Evolutionary conservation across 2,329 filamentous ascomycete species (phyloP).

Genomic region (Curvularia lunata): DNA sequence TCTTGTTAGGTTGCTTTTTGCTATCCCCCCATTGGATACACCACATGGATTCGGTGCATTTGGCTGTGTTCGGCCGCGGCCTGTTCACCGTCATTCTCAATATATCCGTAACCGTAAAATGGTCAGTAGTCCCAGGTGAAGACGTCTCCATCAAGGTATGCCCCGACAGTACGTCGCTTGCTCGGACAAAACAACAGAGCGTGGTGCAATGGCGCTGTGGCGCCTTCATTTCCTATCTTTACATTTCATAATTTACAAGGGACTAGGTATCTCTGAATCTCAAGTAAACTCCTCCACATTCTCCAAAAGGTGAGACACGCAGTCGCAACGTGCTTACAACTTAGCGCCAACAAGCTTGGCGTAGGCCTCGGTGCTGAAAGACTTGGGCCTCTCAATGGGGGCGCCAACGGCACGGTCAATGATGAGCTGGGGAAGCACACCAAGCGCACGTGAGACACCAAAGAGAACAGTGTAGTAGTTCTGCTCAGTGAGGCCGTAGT

Average conservation of each 20-base stretch:
- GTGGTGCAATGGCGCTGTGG: constrained; percentile 41
- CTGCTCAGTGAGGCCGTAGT: constrained; percentile 98
- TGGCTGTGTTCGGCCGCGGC: constrained; percentile 7
- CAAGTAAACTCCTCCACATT: constrained; percentile 27
- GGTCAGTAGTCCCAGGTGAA: constrained; percentile 1
- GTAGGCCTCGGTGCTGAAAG: constrained; percentile 96
- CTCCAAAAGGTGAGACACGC: constrained; percentile 16
- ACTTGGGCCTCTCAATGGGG: constrained; percentile 98
- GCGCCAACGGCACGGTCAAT: constrained; percentile 97
- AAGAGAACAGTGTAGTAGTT: constrained; percentile 99
- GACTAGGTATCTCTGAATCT: constrained; percentile 41
- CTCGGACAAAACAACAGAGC: constrained; percentile 16
- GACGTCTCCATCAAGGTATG: constrained; percentile 31
- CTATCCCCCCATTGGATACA: constrained; percentile 6
- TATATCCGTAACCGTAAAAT: not conserved
- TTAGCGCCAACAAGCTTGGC: constrained; percentile 89
- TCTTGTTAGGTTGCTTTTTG: constrained; percentile 11
- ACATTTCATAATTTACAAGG: constrained; percentile 46
- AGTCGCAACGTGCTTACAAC: constrained; percentile 66
- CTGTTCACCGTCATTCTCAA: not conserved
- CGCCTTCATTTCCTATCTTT: constrained; percentile 37
- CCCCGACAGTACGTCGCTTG: too few species aligned
- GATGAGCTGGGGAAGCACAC: constrained; percentile 98
- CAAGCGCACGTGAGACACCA: constrained; percentile 96
- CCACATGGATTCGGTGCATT: not conserved